Evolutionary conservation across 768 basidiomycete genomes (phyloP).

Genomic region (Mycena venus): DNA sequence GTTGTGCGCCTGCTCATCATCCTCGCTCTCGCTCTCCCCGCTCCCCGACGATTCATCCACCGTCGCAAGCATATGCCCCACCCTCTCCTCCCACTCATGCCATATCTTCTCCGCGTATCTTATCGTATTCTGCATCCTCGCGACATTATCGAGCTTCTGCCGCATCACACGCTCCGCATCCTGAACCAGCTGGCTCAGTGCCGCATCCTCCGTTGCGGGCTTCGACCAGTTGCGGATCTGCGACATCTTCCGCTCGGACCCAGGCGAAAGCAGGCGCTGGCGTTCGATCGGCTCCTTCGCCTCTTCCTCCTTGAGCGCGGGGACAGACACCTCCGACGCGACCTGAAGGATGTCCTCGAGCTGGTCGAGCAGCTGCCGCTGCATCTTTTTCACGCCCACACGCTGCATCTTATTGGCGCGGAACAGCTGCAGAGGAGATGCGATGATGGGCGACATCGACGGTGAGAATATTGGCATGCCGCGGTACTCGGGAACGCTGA

Average conservation of each 20-base stretch:
- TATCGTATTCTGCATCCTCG: conserved; percentile 97
- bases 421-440: conserved; percentile 84
- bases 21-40: conserved; percentile 59
- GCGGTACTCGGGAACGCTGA: conserved; percentile 81
- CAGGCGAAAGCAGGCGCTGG: conserved; percentile 89
- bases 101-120: conserved; percentile 97
- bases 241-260: conserved; percentile 89
- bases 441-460: conserved; percentile 76
- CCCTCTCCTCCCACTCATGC: conserved; percentile 95
- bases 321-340: conserved; percentile 86
- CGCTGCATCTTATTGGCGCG: conserved; percentile 84
- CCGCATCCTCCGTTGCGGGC: conserved; percentile 88
- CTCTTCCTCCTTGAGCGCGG: conserved; percentile 92
- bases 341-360: conserved; percentile 88
- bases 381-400: conserved; percentile 85
- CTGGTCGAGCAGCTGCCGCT: conserved; percentile 85
- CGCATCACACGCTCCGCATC: conserved; percentile 92
- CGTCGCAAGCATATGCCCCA: conserved; percentile 74
- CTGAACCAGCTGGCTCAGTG: conserved; percentile 83
- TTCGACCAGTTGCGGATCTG: conserved; percentile 89
- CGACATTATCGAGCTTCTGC: conserved; percentile 94
- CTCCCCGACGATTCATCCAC: conserved; percentile 57
- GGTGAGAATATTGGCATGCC: conserved; percentile 88
- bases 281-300: conserved; percentile 92
- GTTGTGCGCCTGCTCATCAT: conserved; percentile 61